These are phyloP conservation scores for Neonectria magnoliae DNA, from an alignment of 2,329 filamentous ascomycete species.

Conservation along the genomic window DNA sequence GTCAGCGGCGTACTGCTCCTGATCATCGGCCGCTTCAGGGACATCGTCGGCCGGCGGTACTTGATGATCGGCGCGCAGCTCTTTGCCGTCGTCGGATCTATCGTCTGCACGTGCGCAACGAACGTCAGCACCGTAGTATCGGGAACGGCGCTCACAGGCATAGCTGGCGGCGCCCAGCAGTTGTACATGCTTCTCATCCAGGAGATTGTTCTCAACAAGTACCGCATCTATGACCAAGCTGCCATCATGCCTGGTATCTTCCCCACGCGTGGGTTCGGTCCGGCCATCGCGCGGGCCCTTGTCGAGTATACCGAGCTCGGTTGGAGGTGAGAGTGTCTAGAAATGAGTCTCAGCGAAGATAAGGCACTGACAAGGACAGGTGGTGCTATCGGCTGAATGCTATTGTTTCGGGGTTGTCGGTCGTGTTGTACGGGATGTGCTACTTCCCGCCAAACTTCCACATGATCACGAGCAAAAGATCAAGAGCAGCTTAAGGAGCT, in stretches of 20 bases:
- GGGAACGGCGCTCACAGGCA: background rate
- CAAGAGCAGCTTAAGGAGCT: background rate
- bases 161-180: background rate
- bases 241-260: background rate
- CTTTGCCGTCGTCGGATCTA: background rate
- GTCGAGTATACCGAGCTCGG: background rate
- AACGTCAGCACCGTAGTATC: background rate
- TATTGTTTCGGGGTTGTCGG: slow-evolving; percentile 2
- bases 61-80: slow-evolving; percentile 4
- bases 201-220: slow-evolving; percentile 8
- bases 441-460: slow-evolving; percentile 2
- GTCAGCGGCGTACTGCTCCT: background rate
- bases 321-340: background rate
- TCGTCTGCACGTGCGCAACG: background rate
- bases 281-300: background rate
- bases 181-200: background rate
- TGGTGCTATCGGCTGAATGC: slow-evolving; percentile 3
- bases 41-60: background rate
- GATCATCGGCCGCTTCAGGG: slow-evolving; percentile 1
- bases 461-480: background rate
- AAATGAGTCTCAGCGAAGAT: background rate
- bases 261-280: background rate
- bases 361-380: background rate
- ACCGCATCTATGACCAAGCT: background rate
- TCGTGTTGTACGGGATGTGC: background rate